Evolutionary conservation across 208 protist genomes (phyloP).

Genomic region (Crithidia mellificae): DNA sequence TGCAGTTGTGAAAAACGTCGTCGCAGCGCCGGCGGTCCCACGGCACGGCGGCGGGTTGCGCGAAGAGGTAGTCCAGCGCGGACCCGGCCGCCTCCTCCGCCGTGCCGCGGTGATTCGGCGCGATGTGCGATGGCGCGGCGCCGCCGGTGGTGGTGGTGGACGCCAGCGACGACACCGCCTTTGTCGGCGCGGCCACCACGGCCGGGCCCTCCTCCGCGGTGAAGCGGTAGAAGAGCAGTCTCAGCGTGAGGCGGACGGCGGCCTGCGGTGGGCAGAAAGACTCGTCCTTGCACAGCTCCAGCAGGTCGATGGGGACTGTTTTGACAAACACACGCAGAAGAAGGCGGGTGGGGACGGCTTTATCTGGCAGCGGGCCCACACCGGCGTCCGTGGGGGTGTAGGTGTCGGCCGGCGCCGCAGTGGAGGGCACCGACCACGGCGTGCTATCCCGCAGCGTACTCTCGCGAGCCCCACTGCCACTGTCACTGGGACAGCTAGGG

Average conservation of each 20-base stretch:
- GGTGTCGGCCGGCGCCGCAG: neutral
- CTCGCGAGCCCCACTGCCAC: neutral
- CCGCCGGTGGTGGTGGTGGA: neutral
- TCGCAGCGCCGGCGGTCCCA: slow-evolving; percentile 30
- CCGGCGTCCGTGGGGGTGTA: neutral
- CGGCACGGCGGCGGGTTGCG: slow-evolving; percentile 21
- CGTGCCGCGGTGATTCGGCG: slow-evolving; percentile 7
- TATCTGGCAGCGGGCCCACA: slow-evolving; percentile 1
- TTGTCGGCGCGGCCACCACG: neutral
- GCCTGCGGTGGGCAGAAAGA: slow-evolving; percentile 39
- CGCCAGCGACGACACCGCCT: neutral
- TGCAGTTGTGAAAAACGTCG: slow-evolving; percentile 18
- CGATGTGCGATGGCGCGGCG: slow-evolving; percentile 4
- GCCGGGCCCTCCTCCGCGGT: slow-evolving; percentile 24
- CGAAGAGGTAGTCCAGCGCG: slow-evolving; percentile 18
- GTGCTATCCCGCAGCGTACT: slow-evolving; percentile 21
- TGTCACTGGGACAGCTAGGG: too few relatives aligned
- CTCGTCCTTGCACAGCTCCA: slow-evolving; percentile 37
- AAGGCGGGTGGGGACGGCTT: slow-evolving; percentile 12
- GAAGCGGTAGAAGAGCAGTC: slow-evolving; percentile 41
- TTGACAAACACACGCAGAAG: slow-evolving; percentile 64
- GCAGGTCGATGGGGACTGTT: slow-evolving; percentile 54
- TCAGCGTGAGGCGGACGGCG: slow-evolving; percentile 49
- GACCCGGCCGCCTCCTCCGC: slow-evolving; percentile 13
- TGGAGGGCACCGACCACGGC: slow-evolving; percentile 18